Evolutionary conservation across 768 basidiomycete species (phyloP), one percentile per base, ranked within the genome.

Genomic region (Rhodosporidiobolus sp.): DNA sequence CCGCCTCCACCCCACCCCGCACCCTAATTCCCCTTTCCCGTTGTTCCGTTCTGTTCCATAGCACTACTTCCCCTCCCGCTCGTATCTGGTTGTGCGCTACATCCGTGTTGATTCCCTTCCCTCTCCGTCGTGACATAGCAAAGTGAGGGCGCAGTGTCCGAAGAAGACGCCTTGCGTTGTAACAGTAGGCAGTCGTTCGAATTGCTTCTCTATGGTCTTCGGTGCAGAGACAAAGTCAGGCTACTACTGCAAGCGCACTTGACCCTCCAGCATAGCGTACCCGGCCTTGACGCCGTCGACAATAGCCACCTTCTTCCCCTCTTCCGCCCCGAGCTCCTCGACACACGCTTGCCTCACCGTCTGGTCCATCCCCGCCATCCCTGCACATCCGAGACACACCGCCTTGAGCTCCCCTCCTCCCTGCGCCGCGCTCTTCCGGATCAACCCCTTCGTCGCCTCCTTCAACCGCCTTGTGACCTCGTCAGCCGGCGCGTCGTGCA

Each of bases 361-460:
- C 56, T 70, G 64, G 35, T 79, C 79, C 73, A 81, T 71, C 46
- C 79, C 79, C 11, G 66, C 75, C 81, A 81, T 80, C 19, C 79
- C 80, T 14, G 81, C 81, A 60, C 80, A 80, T 5, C 80, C 79
- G 32, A 80, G 72, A 46, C 76, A 73, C 10, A 81, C 76, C 14
- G 72, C 77, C 24, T 67, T 59, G n/a, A 73, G 35, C 7, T 12
- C 22, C 26, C 63, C 62, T 8, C 46, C 46, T 2, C 24, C 35
- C 1, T 28, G 19, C 7, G 50, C 70, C 24, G 52, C 65, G 17
- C 45, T 63, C 52, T 52, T 70, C 34, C 58, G 46, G 17, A 82
- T 73, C 3, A 81, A 57, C 34, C 66, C 64, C 65, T 76, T 77
- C n/a, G 78, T 77, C 3, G 80, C 81, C 10, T 73, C 73, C 34